phyloP scores from a whole-genome alignment of 2,329 filamentous ascomycete genomes.

The Aspergillus fumigatiaffinis region DNA sequence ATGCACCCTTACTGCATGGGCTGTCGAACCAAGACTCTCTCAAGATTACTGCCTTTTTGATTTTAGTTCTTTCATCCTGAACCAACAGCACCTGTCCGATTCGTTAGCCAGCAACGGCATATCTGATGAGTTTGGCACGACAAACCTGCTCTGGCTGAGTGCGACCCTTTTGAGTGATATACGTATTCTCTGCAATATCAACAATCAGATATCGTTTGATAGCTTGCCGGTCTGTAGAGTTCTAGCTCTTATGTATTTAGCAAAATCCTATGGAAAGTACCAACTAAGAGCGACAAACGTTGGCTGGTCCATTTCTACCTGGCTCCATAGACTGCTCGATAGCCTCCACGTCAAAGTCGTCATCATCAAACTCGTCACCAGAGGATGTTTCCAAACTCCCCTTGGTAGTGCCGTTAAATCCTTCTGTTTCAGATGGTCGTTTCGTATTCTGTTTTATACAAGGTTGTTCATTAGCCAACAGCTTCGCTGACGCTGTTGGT shows the following conservation, averaged over 20 bases:
- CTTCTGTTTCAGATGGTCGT: slow-evolving; percentile 1
- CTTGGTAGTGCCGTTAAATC: neutral
- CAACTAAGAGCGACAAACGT: slow-evolving; percentile 52
- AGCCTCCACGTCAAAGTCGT: slow-evolving; percentile 57
- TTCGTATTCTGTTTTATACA: slow-evolving; percentile 3
- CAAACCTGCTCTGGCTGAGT: slow-evolving; percentile 67
- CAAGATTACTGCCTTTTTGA: slow-evolving; percentile 66
- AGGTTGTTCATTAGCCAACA: slow-evolving; percentile 15
- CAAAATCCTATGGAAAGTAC: slow-evolving; percentile 35
- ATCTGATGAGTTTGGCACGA: slow-evolving; percentile 1
- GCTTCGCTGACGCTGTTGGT: slow-evolving; percentile 8
- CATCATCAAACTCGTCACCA: slow-evolving; percentile 71
- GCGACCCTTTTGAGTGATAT: slow-evolving; percentile 59
- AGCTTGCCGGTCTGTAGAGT: slow-evolving; percentile 59
- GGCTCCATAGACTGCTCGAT: slow-evolving; percentile 62
- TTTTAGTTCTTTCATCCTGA: slow-evolving; percentile 68
- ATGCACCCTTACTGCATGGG: slow-evolving; percentile 67
- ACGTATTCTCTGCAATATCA: slow-evolving; percentile 66
- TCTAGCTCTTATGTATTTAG: slow-evolving; percentile 67
- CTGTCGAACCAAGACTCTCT: slow-evolving; percentile 86
- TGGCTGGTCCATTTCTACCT: slow-evolving; percentile 68
- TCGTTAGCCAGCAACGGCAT: slow-evolving; percentile 17
- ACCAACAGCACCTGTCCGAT: slow-evolving; percentile 68
- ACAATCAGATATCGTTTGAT: slow-evolving; percentile 86
- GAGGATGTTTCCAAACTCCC: slow-evolving; percentile 38